These are phyloP conservation scores for Zoysia japonica DNA, from an alignment of 176 grass and related monocot species.

Conservation along the genomic window DNA sequence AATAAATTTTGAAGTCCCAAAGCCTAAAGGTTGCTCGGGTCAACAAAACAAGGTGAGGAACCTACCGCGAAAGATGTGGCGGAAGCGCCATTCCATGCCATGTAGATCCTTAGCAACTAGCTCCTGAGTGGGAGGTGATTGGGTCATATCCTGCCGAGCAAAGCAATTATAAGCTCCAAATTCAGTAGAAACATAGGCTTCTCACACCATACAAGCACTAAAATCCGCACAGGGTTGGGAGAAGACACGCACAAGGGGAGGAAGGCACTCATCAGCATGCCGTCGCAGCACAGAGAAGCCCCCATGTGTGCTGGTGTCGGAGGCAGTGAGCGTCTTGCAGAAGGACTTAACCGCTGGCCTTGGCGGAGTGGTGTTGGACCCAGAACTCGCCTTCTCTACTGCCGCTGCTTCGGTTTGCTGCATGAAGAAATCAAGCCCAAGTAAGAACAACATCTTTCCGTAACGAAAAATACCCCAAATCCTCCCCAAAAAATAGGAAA, in stretches of 20 bases:
- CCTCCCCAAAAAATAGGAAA: too few species aligned
- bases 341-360: slow-evolving; percentile 69
- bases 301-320: slow-evolving; percentile 92
- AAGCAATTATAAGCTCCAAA: slow-evolving; percentile 23
- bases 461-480: too few species aligned
- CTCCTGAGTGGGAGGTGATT: slow-evolving; percentile 81
- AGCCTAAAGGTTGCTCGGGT: neutral
- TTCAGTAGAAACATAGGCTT: neutral
- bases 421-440: neutral
- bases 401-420: slow-evolving; percentile 52
- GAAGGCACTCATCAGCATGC: slow-evolving; percentile 89
- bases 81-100: slow-evolving; percentile 88
- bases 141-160: slow-evolving; percentile 69
- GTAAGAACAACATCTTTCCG: slow-evolving; percentile 6
- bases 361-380: neutral
- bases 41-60: slow-evolving; percentile 18
- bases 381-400: slow-evolving; percentile 49
- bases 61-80: slow-evolving; percentile 90
- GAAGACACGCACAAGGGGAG: slow-evolving; percentile 57
- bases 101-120: slow-evolving; percentile 87
- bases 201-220: neutral
- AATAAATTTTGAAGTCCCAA: too few species aligned
- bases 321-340: slow-evolving; percentile 88
- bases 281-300: slow-evolving; percentile 93
- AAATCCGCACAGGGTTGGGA: neutral